Conservation (phyloP, 768 basidiomycete genomes). For the Daedaleopsis sinensis region DNA sequence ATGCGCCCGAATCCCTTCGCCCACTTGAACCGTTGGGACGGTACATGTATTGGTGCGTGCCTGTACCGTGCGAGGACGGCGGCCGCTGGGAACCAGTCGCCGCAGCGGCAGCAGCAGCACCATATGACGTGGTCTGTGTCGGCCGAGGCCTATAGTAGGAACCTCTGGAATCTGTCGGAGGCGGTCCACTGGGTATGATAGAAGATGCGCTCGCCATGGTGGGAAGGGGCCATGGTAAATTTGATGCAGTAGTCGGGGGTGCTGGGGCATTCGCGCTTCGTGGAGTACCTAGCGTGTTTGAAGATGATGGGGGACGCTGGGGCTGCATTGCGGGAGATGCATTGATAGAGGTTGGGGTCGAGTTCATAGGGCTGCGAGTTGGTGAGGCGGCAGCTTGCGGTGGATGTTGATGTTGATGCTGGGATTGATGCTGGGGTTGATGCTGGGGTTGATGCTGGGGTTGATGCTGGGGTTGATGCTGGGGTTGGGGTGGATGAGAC, state of each 20-base stretch:
- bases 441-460: conserved; percentile 9
- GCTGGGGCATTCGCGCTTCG: conserved; percentile 26
- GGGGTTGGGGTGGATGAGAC: too few relatives aligned
- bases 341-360: conserved; percentile 39
- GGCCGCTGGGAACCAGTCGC: conserved; percentile 8
- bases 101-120: conserved; percentile 20
- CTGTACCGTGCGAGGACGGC: conserved; percentile 20
- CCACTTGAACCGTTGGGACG: conserved; percentile 16
- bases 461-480: conserved; percentile 13
- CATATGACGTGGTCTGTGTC: conserved; percentile 24
- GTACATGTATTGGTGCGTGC: conserved; percentile 31
- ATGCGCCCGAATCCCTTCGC: conserved; percentile 15
- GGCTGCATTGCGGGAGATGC: conserved; percentile 57
- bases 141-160: conserved; percentile 60
- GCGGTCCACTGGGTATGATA: conserved; percentile 43
- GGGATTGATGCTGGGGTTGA: neutral
- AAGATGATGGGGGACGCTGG: conserved; percentile 39
- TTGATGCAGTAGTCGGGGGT: conserved; percentile 29
- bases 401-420: conserved; percentile 15
- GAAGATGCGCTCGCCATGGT: conserved; percentile 66
- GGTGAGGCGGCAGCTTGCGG: conserved; percentile 30
- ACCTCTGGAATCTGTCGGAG: conserved; percentile 39
- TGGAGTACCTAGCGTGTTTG: conserved; percentile 17
- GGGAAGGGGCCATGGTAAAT: conserved; percentile 72
- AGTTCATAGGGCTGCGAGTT: conserved; percentile 37